Evolutionary conservation across 2,329 filamentous ascomycete genomes (phyloP), one percentile per base, ranked within the genome.

Genomic region (Alternaria ventricosa): DNA sequence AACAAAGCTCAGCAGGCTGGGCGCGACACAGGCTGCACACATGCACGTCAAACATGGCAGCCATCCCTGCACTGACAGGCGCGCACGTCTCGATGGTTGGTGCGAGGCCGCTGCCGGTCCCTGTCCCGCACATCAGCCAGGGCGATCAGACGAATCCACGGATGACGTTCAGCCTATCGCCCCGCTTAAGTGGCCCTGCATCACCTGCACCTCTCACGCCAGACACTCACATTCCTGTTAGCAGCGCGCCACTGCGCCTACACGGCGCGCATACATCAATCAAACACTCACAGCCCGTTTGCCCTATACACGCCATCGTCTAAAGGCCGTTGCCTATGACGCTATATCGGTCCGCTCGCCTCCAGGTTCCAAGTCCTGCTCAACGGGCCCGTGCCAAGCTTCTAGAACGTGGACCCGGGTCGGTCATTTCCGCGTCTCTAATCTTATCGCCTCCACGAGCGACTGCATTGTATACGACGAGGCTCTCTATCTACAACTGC

Each of bases 21-120:
- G 67, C 68, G 30, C 43, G 25, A 60, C 60, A 58, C 54, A 45
- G 54, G 59, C 59, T 61, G 55, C 54, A 62, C 49, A 67, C 63
- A 68, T 68, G 67, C 64, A 68, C 57, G 66, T 71, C 74, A 75
- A 75, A 68, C 73, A 76, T 69, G 74, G 73, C 71, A 69, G 61
- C 55, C 61, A 72, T 70, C 72, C 72, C 68, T 68, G 75, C 22
- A n/a, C 10, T 54, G 28, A 59, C 47, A 61, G 55, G 60, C 27
- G 41, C 12, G 55, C 59, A 33, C 23, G 60, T 15, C 61, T 63
- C 66, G 71, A 71, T 71, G 55, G 69, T 58, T 67, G 67, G 64
- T 60, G 61, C 57, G 55, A 49, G 59, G 59, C n/a, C 43, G 53
- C 45, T 44, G 65, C 61, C 54, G 64, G 62, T 70, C 72, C 71